phyloP scores from a whole-genome alignment of 1,139 yeast genomes.

The Lodderomyces parapsilosis region DNA sequence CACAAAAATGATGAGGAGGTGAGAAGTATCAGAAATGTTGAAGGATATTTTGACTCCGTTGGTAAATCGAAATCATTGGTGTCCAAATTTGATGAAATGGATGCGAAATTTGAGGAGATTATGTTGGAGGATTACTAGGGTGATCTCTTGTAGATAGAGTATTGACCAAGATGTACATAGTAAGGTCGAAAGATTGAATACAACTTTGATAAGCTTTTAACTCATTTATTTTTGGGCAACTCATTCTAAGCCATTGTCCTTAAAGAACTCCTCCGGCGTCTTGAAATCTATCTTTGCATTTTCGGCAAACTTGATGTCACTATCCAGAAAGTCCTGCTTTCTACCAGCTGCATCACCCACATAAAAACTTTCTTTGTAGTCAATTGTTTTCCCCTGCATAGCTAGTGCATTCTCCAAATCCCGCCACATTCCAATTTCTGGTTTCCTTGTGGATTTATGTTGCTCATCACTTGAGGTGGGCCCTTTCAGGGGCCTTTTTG shows the following conservation, averaged over 20 bases:
- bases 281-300: constrained; percentile 52
- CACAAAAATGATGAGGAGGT: constrained; percentile 25
- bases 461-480: constrained; percentile 27
- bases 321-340: constrained; percentile 68
- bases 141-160: constrained; percentile 10
- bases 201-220: background rate
- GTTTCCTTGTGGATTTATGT: constrained; percentile 63
- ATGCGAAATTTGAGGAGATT: constrained; percentile 23
- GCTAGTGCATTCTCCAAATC: constrained; percentile 40
- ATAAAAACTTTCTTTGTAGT: constrained; percentile 50
- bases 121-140: constrained; percentile 21
- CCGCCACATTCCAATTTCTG: constrained; percentile 70
- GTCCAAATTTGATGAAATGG: constrained; percentile 23
- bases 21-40: constrained; percentile 38
- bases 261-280: constrained; percentile 65
- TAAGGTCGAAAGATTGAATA: background rate
- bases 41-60: constrained; percentile 61
- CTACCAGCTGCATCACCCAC: constrained; percentile 99
- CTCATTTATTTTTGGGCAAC: too few species aligned
- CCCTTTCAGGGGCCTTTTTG: constrained; percentile 43
- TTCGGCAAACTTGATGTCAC: constrained; percentile 69
- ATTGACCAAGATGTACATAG: background rate
- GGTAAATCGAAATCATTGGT: constrained; percentile 37
- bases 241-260: background rate
- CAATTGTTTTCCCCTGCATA: constrained; percentile 22